Evolutionary conservation across 306 rosid species (phyloP).

Genomic region (Inga leiocalycina): DNA sequence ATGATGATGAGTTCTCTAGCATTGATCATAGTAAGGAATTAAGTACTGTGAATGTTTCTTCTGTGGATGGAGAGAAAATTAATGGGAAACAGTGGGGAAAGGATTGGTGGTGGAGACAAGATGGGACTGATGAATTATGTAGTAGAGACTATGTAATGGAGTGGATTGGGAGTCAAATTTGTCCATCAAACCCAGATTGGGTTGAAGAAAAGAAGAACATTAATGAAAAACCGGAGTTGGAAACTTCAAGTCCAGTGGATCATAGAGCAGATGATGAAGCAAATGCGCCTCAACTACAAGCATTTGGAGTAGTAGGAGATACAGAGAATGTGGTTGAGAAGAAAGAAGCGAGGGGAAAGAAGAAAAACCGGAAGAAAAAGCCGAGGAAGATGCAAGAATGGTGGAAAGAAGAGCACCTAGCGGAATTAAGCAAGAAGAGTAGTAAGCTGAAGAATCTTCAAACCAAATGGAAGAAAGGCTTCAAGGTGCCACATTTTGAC

Average conservation of each 20-base stretch:
- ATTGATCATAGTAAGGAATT: conserved; percentile 83
- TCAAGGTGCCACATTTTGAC: conserved; percentile 77
- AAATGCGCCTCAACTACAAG: conserved; percentile 48
- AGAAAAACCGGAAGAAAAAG: conserved; percentile 66
- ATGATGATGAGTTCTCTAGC: conserved; percentile 79
- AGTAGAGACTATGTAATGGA: conserved; percentile 95
- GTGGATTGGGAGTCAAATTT: conserved; percentile 98
- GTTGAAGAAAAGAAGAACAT: conserved; percentile 70
- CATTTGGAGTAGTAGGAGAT: conserved; percentile 34
- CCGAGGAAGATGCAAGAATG: conserved; percentile 95
- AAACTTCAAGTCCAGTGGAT: conserved; percentile 52
- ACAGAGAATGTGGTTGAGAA: conserved; percentile 42
- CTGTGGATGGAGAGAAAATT: conserved; percentile 58
- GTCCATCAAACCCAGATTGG: conserved; percentile 88
- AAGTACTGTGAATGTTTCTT: conserved; percentile 40
- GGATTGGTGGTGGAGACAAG: conserved; percentile 99
- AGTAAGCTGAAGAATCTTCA: conserved; percentile 60
- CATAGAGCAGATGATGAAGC: conserved; percentile 49
- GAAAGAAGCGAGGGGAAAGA: conserved; percentile 50
- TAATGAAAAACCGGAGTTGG: conserved; percentile 53
- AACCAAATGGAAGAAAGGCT: conserved; percentile 67
- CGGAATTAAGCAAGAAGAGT: conserved; percentile 80
- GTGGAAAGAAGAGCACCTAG: conserved; percentile 99
- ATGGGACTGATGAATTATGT: conserved; percentile 80
- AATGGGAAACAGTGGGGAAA: conserved; percentile 85